Percentiles rank a stretch among this genome's conserved stretches.
Conservation (phyloP, 495 filamentous ascomycete genomes). For the Bathelium albidoporum region DNA sequence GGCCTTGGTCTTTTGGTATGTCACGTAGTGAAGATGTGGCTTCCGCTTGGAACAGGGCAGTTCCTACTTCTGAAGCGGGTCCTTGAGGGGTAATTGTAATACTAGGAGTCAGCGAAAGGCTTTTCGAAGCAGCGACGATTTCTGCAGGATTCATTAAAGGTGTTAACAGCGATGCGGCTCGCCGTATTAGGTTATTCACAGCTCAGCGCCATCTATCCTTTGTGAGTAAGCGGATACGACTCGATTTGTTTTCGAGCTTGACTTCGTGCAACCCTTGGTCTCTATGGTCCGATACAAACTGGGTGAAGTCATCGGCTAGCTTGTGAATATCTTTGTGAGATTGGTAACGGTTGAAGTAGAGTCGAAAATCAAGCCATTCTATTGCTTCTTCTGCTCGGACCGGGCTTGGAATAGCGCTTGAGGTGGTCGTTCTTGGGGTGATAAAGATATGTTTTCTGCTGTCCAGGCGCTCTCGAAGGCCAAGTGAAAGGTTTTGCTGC, state of each 20-base stretch:
- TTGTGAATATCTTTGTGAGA: constrained; percentile 1
- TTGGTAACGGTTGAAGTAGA: constrained; percentile 2
- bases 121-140: neutral
- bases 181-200: neutral
- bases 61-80: neutral
- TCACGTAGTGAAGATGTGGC: neutral
- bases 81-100: neutral
- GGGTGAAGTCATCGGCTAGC: constrained; percentile 4
- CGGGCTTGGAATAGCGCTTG: neutral
- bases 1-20: neutral
- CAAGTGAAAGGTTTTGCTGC: neutral
- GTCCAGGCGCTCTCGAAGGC: neutral
- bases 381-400: neutral
- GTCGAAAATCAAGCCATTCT: constrained; percentile 6
- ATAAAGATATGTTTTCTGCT: constrained; percentile 1
- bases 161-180: constrained; percentile 1
- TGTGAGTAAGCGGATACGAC: constrained; percentile 4
- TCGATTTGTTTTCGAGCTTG: constrained; percentile 3
- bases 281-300: constrained; percentile 1
- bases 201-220: constrained; percentile 2
- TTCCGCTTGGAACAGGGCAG: neutral
- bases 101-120: neutral
- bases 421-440: neutral
- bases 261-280: constrained; percentile 5
- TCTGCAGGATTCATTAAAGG: constrained; percentile 4